Percentiles rank a stretch among this genome's conserved stretches.
phyloP scores from a whole-genome alignment of 2,329 filamentous ascomycete species.

The Zalaria obscura region DNA sequence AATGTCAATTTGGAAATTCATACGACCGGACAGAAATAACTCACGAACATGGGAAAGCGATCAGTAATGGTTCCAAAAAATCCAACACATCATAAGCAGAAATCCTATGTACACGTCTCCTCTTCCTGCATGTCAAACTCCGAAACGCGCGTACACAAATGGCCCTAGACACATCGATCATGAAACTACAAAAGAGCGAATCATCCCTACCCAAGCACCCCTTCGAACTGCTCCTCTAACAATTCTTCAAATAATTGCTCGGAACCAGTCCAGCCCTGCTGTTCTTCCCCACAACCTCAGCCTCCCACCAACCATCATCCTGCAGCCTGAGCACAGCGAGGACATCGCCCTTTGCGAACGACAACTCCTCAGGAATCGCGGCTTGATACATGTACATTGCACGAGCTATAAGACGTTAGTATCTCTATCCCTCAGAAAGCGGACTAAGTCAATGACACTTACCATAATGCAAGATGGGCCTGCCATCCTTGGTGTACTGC shows the following conservation, averaged over 20 bases:
- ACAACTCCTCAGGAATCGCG: conserved; percentile 87
- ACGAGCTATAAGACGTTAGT: conserved; percentile 46
- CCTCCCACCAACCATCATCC: conserved; percentile 99
- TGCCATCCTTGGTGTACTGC: conserved; percentile 73
- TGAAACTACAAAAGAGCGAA: no score
- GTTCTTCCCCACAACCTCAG: conserved; percentile 62
- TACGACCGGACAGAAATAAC: no score
- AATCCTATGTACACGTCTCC: no score
- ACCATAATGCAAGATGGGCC: conserved; percentile 88
- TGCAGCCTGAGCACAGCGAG: conserved; percentile 80
- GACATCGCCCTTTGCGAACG: conserved; percentile 84
- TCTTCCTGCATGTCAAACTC: no score
- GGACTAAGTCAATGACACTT: conserved; percentile 30
- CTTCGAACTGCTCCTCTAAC: conserved; percentile 14
- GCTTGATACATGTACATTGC: conserved; percentile 90
- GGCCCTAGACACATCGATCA: no score
- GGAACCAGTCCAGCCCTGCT: conserved; percentile 45
- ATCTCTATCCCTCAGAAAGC: not conserved
- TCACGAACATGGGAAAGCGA: no score
- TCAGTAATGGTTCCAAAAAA: no score
- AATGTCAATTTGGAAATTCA: no score
- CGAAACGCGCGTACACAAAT: no score
- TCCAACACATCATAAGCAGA: no score
- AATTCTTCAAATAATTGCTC: conserved; percentile 52
- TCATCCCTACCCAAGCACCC: no score